phyloP scores from a whole-genome alignment of 1,139 yeast genomes.

The Lodderomyces pseudojiufengensis region DNA sequence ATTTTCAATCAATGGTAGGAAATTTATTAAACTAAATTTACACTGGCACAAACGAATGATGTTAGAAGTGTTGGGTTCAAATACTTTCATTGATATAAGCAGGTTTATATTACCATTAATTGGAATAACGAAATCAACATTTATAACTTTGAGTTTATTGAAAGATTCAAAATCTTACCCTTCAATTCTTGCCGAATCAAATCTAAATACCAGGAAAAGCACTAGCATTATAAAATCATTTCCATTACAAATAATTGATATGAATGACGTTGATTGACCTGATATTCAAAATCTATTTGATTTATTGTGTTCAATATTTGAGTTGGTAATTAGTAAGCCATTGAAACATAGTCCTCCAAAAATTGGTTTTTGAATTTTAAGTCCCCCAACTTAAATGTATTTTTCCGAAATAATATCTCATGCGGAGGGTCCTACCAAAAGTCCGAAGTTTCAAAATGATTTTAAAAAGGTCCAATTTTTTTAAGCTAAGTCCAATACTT shows the following conservation, averaged over 20 bases:
- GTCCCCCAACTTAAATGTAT: too few relatives aligned
- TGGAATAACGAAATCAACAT: neutral
- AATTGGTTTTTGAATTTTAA: too few relatives aligned
- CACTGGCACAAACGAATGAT: constrained; percentile 10
- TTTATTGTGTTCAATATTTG: too few relatives aligned
- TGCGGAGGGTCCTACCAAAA: too few relatives aligned
- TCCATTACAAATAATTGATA: constrained; percentile 1
- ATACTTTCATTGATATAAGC: neutral
- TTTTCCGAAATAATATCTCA: too few relatives aligned
- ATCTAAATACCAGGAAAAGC: neutral
- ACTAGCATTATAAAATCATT: constrained; percentile 3
- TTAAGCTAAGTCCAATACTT: too few relatives aligned
- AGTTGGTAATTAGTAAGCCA: too few relatives aligned
- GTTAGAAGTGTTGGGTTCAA: constrained; percentile 2
- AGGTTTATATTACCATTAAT: neutral
- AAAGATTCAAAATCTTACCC: neutral
- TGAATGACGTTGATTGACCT: too few relatives aligned
- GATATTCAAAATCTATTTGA: too few relatives aligned
- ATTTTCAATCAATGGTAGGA: constrained; percentile 36
- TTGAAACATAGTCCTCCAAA: too few relatives aligned
- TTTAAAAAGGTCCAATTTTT: too few relatives aligned
- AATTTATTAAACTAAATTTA: constrained; percentile 23
- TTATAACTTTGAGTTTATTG: constrained; percentile 3
- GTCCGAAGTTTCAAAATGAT: too few relatives aligned
- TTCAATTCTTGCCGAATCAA: neutral